Conservation (phyloP, 2,329 filamentous ascomycete species). For the Pseudocercospora vitis region DNA sequence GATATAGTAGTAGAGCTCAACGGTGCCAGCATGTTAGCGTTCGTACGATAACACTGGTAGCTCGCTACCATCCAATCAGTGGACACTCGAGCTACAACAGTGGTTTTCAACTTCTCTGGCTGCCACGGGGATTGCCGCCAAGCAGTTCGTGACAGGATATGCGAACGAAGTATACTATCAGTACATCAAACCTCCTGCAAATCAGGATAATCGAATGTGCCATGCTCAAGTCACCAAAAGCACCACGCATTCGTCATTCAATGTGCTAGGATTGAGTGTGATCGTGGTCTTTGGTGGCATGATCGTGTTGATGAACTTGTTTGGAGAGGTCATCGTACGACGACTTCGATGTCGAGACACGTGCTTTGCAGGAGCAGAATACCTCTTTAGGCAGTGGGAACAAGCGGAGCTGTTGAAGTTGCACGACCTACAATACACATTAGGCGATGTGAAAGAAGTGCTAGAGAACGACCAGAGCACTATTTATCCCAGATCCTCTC, state of each 20-base stretch:
- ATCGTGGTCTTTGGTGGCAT: constrained; percentile 1
- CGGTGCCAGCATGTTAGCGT: neutral
- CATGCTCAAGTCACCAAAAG: constrained; percentile 6
- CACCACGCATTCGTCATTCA: constrained; percentile 4
- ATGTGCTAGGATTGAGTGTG: constrained; percentile 1
- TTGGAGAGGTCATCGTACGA: neutral
- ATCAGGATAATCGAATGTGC: constrained; percentile 1
- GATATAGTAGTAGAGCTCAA: neutral
- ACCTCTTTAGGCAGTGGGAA: neutral
- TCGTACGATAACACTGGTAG: neutral
- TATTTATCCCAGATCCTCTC: no score
- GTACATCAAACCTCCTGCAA: neutral
- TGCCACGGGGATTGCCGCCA: neutral
- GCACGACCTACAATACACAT: neutral
- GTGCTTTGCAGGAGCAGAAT: neutral
- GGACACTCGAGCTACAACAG: constrained; percentile 1
- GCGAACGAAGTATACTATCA: neutral
- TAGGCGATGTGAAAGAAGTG: no score
- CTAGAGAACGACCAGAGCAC: no score
- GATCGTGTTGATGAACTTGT: neutral
- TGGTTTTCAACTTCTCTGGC: neutral
- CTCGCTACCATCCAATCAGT: neutral
- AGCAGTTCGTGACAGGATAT: constrained; percentile 3
- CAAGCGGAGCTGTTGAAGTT: neutral
- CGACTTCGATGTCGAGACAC: neutral